phyloP scores from a whole-genome alignment of 768 basidiomycete species.

The Paxillus involutus region DNA sequence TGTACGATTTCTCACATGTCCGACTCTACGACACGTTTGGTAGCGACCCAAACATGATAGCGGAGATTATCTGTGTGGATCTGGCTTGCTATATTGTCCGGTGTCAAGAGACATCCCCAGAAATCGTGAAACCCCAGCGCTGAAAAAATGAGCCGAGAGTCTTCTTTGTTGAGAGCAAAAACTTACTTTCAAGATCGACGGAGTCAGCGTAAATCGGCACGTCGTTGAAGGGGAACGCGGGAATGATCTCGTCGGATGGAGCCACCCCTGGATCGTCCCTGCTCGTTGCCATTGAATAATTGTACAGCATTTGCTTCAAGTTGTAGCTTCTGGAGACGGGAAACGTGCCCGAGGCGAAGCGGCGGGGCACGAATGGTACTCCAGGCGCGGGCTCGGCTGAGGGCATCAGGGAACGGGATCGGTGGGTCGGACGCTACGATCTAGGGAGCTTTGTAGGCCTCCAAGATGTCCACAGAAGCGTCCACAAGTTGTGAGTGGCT shows the following conservation, averaged over 20 bases:
- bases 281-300: constrained; percentile 8
- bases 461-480: constrained; percentile 10
- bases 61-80: constrained; percentile 26
- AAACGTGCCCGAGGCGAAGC: constrained; percentile 26
- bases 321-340: constrained; percentile 25
- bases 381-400: neutral
- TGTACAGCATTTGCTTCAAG: constrained; percentile 29
- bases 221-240: constrained; percentile 29
- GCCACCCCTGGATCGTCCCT: neutral
- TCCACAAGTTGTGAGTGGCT: neutral
- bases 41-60: constrained; percentile 36
- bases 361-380: constrained; percentile 16
- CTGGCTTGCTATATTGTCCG: constrained; percentile 28
- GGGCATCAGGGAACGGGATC: constrained; percentile 7
- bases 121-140: constrained; percentile 34
- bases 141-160: constrained; percentile 4
- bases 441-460: constrained; percentile 13
- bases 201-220: constrained; percentile 37
- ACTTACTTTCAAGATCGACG: constrained; percentile 44
- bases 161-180: neutral
- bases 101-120: constrained; percentile 35
- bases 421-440: neutral
- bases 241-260: constrained; percentile 31
- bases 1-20: constrained; percentile 8
- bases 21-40: constrained; percentile 29